A percentile compares a stretch with the other conserved stretches of the same genome.
These are phyloP conservation scores for Haplosporangium gracile DNA, from an alignment of 192 early-diverging fungal species.

Conservation along the genomic window DNA sequence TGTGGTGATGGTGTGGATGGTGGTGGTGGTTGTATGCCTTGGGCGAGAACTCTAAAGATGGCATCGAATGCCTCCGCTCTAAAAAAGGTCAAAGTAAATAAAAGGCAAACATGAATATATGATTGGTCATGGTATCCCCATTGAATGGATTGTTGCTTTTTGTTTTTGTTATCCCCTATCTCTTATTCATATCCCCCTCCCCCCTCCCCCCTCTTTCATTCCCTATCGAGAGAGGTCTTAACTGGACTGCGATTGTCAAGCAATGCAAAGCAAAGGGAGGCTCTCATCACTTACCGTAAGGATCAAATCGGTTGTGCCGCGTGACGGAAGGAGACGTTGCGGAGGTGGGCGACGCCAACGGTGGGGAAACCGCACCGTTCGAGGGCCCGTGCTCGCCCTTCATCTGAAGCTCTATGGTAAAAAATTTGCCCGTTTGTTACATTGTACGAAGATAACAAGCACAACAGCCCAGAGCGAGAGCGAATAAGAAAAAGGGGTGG, in stretches of 20 bases:
- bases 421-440: neutral
- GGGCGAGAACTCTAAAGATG: slow-evolving; percentile 50
- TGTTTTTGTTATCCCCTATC: neutral
- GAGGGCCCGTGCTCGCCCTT: slow-evolving; percentile 24
- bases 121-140: slow-evolving; percentile 9
- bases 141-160: neutral
- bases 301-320: slow-evolving; percentile 46
- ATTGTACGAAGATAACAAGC: neutral
- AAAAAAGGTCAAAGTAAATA: neutral
- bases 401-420: slow-evolving; percentile 37
- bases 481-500: too few relatives aligned
- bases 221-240: neutral
- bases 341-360: slow-evolving; percentile 39
- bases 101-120: slow-evolving; percentile 26
- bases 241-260: neutral
- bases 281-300: slow-evolving; percentile 37
- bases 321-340: slow-evolving; percentile 36
- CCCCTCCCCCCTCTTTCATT: neutral
- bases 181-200: neutral
- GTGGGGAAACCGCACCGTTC: slow-evolving; percentile 37
- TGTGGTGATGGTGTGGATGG: slow-evolving; percentile 27
- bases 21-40: slow-evolving; percentile 25
- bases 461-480: neutral
- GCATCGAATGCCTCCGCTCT: slow-evolving; percentile 56
- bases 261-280: neutral